These are phyloP conservation scores for Coniochaeta sp. DNA, from an alignment of 2,329 filamentous ascomycete species.

Conservation along the genomic window DNA sequence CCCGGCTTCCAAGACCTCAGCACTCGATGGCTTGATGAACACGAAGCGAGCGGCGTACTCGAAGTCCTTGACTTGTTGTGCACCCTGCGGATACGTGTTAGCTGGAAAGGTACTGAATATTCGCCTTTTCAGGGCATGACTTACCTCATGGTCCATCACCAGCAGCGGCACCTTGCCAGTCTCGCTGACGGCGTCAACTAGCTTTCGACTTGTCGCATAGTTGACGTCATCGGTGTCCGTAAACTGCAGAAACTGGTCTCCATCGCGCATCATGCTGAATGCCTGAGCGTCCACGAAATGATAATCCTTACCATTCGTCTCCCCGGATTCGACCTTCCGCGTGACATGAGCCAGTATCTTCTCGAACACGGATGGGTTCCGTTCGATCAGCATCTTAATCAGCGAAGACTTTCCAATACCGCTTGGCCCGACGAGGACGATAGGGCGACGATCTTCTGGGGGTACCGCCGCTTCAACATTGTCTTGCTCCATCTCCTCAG, in stretches of 20 bases:
- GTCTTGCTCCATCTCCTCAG: slow-evolving; percentile 26
- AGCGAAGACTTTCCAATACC: slow-evolving; percentile 58
- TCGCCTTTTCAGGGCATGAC: slow-evolving; percentile 11
- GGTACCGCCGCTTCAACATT: slow-evolving; percentile 18
- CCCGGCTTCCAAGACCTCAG: slow-evolving; percentile 29
- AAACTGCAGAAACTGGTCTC: slow-evolving; percentile 53
- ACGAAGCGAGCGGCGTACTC: slow-evolving; percentile 49
- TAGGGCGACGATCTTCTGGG: slow-evolving; percentile 43
- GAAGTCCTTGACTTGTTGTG: slow-evolving; percentile 50
- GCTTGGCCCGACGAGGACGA: slow-evolving; percentile 62
- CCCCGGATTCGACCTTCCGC: slow-evolving; percentile 38
- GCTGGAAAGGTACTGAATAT: not conserved
- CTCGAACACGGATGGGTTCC: slow-evolving; percentile 59
- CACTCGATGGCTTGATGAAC: slow-evolving; percentile 38
- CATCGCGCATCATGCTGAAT: slow-evolving; percentile 52
- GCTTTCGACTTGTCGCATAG: slow-evolving; percentile 50
- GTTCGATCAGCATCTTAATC: slow-evolving; percentile 54
- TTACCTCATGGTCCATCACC: slow-evolving; percentile 45
- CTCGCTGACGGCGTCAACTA: slow-evolving; percentile 43
- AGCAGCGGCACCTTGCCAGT: slow-evolving; percentile 54
- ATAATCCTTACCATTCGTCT: slow-evolving; percentile 44
- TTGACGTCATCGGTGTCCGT: slow-evolving; percentile 39
- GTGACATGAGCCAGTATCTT: slow-evolving; percentile 49
- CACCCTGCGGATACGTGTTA: slow-evolving; percentile 30
- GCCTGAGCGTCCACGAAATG: slow-evolving; percentile 49